phyloP scores from a whole-genome alignment of 257 asterid species.

The Solanum sitiens region DNA sequence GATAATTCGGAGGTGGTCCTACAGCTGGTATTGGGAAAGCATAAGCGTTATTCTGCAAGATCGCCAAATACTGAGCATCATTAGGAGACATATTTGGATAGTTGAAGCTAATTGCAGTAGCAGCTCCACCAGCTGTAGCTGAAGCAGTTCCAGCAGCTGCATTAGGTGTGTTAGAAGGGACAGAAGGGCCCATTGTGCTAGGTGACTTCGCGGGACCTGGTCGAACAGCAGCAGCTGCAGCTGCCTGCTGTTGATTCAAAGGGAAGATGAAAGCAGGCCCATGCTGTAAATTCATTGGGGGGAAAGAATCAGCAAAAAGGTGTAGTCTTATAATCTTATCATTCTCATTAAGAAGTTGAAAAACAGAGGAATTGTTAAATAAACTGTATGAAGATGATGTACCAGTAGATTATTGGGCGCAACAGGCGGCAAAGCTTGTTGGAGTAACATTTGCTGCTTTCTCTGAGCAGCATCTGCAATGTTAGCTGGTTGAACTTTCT shows the following conservation, averaged over 20 bases:
- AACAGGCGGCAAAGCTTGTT: conserved; percentile 76
- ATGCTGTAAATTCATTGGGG: conserved; percentile 13
- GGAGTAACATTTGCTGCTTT: conserved; percentile 71
- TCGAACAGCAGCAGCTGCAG: conserved; percentile 36
- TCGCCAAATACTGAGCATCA: conserved; percentile 81
- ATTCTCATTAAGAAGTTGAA: neutral
- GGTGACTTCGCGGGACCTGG: conserved; percentile 27
- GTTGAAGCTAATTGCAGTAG: conserved; percentile 65
- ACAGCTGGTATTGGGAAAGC: conserved; percentile 72
- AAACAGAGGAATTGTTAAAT: neutral
- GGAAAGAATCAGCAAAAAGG: neutral
- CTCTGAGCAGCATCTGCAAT: conserved; percentile 50
- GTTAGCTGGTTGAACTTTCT: conserved; percentile 39
- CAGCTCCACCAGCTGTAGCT: conserved; percentile 22
- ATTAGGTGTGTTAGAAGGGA: conserved; percentile 21
- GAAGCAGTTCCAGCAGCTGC: conserved; percentile 24
- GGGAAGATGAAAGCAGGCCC: conserved; percentile 92
- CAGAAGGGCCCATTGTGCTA: conserved; percentile 8
- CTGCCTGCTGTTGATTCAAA: conserved; percentile 71
- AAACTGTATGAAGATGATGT: neutral
- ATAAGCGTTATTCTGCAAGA: conserved; percentile 67
- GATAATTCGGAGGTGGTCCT: conserved; percentile 60
- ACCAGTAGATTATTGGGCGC: conserved; percentile 71
- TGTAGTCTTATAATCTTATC: neutral
- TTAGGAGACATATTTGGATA: conserved; percentile 61